Evolutionary conservation across 176 grass and related monocot genomes (phyloP).

Genomic region (Puya raimondii): DNA sequence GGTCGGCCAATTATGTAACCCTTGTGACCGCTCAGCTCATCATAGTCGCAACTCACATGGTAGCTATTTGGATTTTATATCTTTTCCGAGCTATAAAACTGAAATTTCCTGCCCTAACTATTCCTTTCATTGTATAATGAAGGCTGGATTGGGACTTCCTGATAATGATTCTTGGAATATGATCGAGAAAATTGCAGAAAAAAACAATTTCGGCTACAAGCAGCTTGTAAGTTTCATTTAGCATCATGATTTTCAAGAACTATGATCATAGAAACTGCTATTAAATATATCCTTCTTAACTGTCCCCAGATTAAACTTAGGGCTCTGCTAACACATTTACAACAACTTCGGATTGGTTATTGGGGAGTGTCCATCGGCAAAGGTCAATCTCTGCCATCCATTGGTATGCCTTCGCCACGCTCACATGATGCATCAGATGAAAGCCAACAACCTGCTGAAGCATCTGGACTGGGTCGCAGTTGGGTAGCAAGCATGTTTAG

Average conservation of each 20-base stretch:
- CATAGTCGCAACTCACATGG: conserved; percentile 94
- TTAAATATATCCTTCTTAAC: conserved; percentile 23
- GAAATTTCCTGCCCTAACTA: conserved; percentile 22
- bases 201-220: conserved; percentile 95
- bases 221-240: conserved; percentile 75
- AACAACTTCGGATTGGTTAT: conserved; percentile 88
- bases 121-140: conserved; percentile 32
- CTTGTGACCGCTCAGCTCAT: conserved; percentile 90
- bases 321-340: conserved; percentile 86
- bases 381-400: conserved; percentile 35
- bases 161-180: conserved; percentile 96
- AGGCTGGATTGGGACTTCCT: conserved; percentile 88
- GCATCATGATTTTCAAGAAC: conserved; percentile 11
- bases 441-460: conserved; percentile 82
- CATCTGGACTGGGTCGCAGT: conserved; percentile 83
- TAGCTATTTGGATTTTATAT: conserved; percentile 30
- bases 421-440: conserved; percentile 69
- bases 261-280: conserved; percentile 3
- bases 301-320: conserved; percentile 79
- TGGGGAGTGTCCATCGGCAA: conserved; percentile 73
- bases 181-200: conserved; percentile 98
- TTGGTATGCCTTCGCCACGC: conserved; percentile 78
- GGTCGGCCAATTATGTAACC: conserved; percentile 84
- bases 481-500: conserved; percentile 99
- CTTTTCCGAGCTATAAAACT: conserved; percentile 11